phyloP scores from a whole-genome alignment of 148 eudicot genomes.

The Selenicereus undatus region DNA sequence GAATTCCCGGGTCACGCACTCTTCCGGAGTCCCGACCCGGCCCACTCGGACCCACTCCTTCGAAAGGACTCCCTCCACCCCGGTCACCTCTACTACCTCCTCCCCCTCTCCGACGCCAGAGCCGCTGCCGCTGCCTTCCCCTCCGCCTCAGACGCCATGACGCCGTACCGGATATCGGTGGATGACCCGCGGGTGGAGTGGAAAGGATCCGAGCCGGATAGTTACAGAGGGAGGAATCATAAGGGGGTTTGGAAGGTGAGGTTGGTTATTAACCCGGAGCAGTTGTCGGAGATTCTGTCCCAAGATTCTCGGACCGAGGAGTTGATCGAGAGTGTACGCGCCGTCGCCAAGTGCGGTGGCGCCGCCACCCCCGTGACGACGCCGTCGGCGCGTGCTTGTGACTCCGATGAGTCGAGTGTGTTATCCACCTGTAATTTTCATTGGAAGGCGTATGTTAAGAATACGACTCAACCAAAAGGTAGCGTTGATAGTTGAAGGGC shows the following conservation, averaged over 20 bases:
- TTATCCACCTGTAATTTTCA: slow-evolving; percentile 24
- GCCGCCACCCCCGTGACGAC: neutral
- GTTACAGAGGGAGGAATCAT: slow-evolving; percentile 5
- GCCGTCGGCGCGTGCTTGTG: neutral
- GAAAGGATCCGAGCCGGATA: slow-evolving; percentile 26
- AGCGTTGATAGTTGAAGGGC: neutral
- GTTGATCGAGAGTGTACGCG: slow-evolving; percentile 48
- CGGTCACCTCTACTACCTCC: slow-evolving; percentile 42
- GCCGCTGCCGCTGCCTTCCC: neutral
- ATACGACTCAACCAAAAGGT: neutral
- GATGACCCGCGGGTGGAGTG: slow-evolving; percentile 17
- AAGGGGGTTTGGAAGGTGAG: slow-evolving; percentile 56
- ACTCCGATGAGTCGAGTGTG: slow-evolving; percentile 20
- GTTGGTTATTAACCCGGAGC: slow-evolving; percentile 53
- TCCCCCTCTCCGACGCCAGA: slow-evolving; percentile 25
- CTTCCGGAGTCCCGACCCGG: slow-evolving; percentile 29
- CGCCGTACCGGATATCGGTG: slow-evolving; percentile 43
- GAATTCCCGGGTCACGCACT: slow-evolving; percentile 49
- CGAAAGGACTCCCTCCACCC: slow-evolving; percentile 33
- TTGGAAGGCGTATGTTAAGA: neutral
- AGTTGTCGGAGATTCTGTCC: slow-evolving; percentile 44
- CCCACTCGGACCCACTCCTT: slow-evolving; percentile 26
- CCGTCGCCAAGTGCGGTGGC: slow-evolving; percentile 47
- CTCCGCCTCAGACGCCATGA: neutral
- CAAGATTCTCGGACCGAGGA: slow-evolving; percentile 48